Base-by-base conservation (phyloP, 495 filamentous ascomycete species). In the Penicillium malachiteum region DNA sequence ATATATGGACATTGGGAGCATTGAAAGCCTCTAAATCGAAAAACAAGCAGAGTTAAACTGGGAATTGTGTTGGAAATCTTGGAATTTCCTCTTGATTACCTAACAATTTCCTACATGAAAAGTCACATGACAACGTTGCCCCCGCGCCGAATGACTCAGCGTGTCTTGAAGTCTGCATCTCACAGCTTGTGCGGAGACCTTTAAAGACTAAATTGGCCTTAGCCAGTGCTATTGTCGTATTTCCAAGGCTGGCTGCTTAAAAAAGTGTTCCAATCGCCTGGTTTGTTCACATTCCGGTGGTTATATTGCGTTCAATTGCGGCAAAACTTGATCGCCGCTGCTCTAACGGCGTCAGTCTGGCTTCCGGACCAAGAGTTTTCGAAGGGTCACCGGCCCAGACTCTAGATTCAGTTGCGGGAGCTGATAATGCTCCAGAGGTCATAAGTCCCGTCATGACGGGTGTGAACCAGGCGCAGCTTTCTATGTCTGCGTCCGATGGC, bases 371-470 rank as follows among this genome's bases (percentile, higher is more conserved):
- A 56, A 68, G 67, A 63, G 62, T 66, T 63, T 70, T 73, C 64
- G 68, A 68, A 74, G 64, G 62, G 60, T 50, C 65, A 50, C 68
- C 70, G 64, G 64, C 61, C 57, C 57, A 59, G 50, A 51, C 62
- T 56, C 58, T 71, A 51, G 62, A 68, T 53, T 58, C 55, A 32
- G 66, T 52, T 48, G 56, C 54, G 48, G 54, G 50, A 47, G 61
- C 48, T 50, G 57, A 75, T 69, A 73, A 75, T 75, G 72, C 67
- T 67, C 62, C 63, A 65, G 69, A 54, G 55, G 72, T 59, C 60
- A 67, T 67, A 53, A 73, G 64, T 53, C 72, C 74, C 67, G 72
- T 75, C 67, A 77, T 75, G 72, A 68, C 71, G 69, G 68, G 72
- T 62, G 62, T 69, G 48, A 71, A 67, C 57, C 68, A 74, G 66